phyloP scores from a whole-genome alignment of 805 yeast genomes.

The Lachancea dasiensis region DNA sequence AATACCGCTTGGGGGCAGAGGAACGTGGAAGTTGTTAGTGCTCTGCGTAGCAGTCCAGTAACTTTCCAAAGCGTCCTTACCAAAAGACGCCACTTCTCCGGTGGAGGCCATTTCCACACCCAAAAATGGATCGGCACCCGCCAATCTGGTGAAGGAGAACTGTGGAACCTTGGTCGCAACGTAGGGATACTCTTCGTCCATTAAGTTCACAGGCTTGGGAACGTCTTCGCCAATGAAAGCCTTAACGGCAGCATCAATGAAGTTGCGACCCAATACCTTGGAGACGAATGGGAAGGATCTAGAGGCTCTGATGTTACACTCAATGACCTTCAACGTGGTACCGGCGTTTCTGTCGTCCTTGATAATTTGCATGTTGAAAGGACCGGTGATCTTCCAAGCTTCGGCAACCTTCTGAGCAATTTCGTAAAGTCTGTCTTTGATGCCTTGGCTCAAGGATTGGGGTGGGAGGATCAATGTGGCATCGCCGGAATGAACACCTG shows the following conservation, averaged over 20 bases:
- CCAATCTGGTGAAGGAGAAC: constrained; percentile 95
- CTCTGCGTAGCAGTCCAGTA: constrained; percentile 98
- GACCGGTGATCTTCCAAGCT: constrained; percentile 96
- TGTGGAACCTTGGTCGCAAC: constrained; percentile 98
- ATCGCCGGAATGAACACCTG: constrained; percentile 98
- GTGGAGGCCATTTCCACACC: constrained; percentile 99
- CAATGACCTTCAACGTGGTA: constrained; percentile 84
- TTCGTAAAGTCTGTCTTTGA: constrained; percentile 68
- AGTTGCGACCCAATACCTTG: constrained; percentile 90
- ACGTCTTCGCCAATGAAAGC: constrained; percentile 67
- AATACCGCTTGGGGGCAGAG: constrained; percentile 83
- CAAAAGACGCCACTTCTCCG: constrained; percentile 98
- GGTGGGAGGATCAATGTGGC: constrained; percentile 96
- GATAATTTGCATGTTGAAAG: constrained; percentile 97
- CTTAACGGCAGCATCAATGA: constrained; percentile 89
- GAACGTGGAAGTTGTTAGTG: constrained; percentile 94
- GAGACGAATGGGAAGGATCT: constrained; percentile 99
- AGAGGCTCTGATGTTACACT: constrained; percentile 97
- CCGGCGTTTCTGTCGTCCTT: constrained; percentile 60
- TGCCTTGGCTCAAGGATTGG: constrained; percentile 59
- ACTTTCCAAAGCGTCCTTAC: constrained; percentile 77
- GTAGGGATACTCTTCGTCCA: constrained; percentile 66
- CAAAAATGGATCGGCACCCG: constrained; percentile 98
- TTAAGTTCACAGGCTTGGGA: constrained; percentile 76
- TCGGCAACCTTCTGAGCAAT: constrained; percentile 90